These are phyloP conservation scores for Fusarium sp. DNA, from an alignment of 2,329 filamentous ascomycete genomes.

Conservation along the genomic window DNA sequence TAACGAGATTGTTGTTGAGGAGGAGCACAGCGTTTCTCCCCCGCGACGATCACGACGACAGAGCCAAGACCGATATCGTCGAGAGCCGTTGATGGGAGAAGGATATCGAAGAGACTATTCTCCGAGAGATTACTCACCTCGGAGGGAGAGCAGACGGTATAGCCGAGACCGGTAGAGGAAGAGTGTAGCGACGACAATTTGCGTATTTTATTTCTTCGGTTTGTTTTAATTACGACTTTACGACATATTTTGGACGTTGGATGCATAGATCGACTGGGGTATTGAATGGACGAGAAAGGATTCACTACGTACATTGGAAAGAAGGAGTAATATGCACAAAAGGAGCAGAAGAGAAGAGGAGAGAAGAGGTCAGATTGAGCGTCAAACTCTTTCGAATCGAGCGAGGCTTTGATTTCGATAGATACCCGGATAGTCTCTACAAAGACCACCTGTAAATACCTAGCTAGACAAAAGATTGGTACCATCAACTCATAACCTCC, in stretches of 20 bases:
- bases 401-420: slow-evolving; percentile 21
- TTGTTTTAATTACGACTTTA: slow-evolving; percentile 29
- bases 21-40: slow-evolving; percentile 47
- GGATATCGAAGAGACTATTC: slow-evolving; percentile 35
- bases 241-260: slow-evolving; percentile 17
- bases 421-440: slow-evolving; percentile 26
- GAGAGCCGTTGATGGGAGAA: slow-evolving; percentile 38
- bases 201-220: slow-evolving; percentile 2
- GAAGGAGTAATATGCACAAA: background rate
- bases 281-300: background rate
- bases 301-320: background rate
- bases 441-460: slow-evolving; percentile 10
- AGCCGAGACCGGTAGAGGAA: slow-evolving; percentile 24
- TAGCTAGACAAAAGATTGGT: slow-evolving; percentile 9
- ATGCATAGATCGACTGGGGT: slow-evolving; percentile 3
- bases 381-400: slow-evolving; percentile 7
- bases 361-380: slow-evolving; percentile 1
- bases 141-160: slow-evolving; percentile 38
- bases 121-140: slow-evolving; percentile 37
- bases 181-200: background rate
- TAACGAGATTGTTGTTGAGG: slow-evolving; percentile 53
- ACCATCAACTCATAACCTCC: background rate
- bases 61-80: slow-evolving; percentile 41
- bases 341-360: background rate
- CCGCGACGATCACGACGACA: slow-evolving; percentile 37